phyloP scores from a whole-genome alignment of 106 monocot species.

The Agapanthus africanus region DNA sequence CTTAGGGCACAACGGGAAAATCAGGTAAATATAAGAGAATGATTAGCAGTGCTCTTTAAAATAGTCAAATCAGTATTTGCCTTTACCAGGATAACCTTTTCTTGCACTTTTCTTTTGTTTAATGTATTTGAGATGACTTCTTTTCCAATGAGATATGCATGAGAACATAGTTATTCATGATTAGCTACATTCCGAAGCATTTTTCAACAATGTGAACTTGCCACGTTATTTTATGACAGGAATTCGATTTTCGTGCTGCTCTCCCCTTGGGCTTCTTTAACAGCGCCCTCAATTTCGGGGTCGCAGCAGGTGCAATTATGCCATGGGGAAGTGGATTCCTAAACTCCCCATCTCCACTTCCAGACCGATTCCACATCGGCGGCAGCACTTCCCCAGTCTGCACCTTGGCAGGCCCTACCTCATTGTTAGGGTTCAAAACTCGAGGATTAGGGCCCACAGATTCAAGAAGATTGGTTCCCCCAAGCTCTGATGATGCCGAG shows the following conservation, averaged over 20 bases:
- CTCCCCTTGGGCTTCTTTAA: slow-evolving; percentile 40
- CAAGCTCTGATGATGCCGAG: slow-evolving; percentile 23
- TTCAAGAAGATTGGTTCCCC: slow-evolving; percentile 38
- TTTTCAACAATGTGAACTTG: not conserved
- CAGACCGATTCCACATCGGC: slow-evolving; percentile 40
- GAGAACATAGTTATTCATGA: too few relatives aligned
- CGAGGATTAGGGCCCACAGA: slow-evolving; percentile 79
- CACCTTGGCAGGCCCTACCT: slow-evolving; percentile 49
- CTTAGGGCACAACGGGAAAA: not conserved
- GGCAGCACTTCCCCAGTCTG: slow-evolving; percentile 55
- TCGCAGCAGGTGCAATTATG: slow-evolving; percentile 40
- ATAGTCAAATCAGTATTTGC: not conserved
- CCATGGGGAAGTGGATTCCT: slow-evolving; percentile 44
- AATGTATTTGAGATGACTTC: not conserved
- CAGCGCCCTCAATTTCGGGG: slow-evolving; percentile 42
- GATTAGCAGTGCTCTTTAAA: not conserved
- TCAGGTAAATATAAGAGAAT: not conserved
- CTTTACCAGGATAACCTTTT: not conserved
- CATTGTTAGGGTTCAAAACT: slow-evolving; percentile 56
- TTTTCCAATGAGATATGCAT: not conserved
- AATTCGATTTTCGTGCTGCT: slow-evolving; percentile 56
- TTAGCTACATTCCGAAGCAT: not conserved
- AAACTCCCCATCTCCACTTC: slow-evolving; percentile 19
- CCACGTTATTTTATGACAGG: slow-evolving; percentile 33
- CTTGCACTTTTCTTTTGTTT: not conserved